These are phyloP conservation scores for Acanthamoeba lenticulata DNA, from an alignment of 208 protist genomes.

Conservation along the genomic window DNA sequence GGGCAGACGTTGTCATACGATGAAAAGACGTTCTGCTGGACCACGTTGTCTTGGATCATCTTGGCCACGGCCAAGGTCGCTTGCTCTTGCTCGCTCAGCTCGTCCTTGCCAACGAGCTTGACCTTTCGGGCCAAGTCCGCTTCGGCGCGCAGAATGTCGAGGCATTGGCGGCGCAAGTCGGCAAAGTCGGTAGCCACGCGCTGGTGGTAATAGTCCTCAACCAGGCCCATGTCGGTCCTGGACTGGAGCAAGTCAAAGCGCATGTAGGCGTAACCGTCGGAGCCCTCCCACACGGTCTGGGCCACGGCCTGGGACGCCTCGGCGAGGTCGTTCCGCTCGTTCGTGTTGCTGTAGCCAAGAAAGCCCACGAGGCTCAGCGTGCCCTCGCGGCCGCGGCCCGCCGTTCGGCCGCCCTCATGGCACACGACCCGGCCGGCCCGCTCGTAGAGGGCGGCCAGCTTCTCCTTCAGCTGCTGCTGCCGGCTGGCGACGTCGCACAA, in stretches of 20 bases:
- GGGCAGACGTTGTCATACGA: conserved; percentile 94
- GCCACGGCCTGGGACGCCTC: conserved; percentile 99
- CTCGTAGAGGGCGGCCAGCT: background rate
- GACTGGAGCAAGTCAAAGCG: conserved; percentile 64
- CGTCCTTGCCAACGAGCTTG: conserved; percentile 99
- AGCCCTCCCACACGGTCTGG: conserved; percentile 91
- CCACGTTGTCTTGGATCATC: conserved; percentile 99
- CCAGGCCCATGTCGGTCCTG: conserved; percentile 99
- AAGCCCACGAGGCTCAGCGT: conserved; percentile 98
- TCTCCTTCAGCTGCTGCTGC: background rate
- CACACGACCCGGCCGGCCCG: conserved; percentile 82
- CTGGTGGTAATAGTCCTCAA: conserved; percentile 97
- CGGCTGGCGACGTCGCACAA: background rate
- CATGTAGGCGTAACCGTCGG: conserved; percentile 98
- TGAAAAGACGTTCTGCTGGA: conserved; percentile 99
- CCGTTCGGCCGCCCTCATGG: too few species aligned
- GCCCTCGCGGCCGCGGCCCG: too few species aligned
- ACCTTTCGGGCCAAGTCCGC: conserved; percentile 99
- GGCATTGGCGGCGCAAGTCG: conserved; percentile 91
- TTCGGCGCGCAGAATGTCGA: conserved; percentile 98
- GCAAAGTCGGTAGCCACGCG: conserved; percentile 95
- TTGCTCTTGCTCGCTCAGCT: conserved; percentile 98
- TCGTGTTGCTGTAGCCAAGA: conserved; percentile 93
- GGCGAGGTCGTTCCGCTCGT: conserved; percentile 99
- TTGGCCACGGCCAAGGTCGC: conserved; percentile 98